These are phyloP conservation scores for Graphilbum fragrans DNA, from an alignment of 2,329 filamentous ascomycete genomes.

Conservation along the genomic window DNA sequence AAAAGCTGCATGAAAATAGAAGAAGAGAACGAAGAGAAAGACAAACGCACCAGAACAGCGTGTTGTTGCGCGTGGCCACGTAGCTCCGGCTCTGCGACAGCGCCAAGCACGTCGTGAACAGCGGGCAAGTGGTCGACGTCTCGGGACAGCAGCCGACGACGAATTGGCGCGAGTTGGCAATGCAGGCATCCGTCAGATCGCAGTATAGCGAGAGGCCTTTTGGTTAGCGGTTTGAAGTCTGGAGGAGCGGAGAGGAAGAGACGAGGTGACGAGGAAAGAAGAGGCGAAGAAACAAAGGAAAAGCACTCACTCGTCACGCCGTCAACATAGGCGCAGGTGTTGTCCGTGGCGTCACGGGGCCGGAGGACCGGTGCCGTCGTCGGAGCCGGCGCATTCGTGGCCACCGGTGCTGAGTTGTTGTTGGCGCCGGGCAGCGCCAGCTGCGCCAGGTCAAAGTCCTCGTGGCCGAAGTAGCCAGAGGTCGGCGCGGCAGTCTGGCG, in stretches of 20 bases:
- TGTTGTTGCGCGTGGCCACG: constrained; percentile 14
- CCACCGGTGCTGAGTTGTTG: not conserved
- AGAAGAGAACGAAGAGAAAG: no score
- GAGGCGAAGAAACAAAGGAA: no score
- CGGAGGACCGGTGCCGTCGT: constrained; percentile 4
- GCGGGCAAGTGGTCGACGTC: constrained; percentile 10
- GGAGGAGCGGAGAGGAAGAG: not conserved
- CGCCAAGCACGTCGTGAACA: constrained; percentile 18
- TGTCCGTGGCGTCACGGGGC: constrained; percentile 13
- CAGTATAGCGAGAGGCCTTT: constrained; percentile 17
- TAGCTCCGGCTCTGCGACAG: constrained; percentile 11
- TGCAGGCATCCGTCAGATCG: constrained; percentile 13
- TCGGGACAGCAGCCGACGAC: constrained; percentile 21
- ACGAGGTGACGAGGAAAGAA: not conserved
- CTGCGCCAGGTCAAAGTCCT: not conserved
- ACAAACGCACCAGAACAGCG: constrained; percentile 19
- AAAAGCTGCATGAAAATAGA: not conserved
- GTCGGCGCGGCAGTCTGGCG: not conserved
- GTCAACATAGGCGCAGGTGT: constrained; percentile 20
- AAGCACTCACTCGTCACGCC: constrained; percentile 15
- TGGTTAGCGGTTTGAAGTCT: not conserved
- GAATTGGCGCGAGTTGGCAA: constrained; percentile 15
- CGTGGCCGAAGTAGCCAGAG: not conserved
- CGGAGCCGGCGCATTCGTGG: constrained; percentile 11
- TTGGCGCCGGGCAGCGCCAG: not conserved